Evolutionary conservation across 2,329 filamentous ascomycete genomes (phyloP).

Genomic region (Arthrinium puccinioides): DNA sequence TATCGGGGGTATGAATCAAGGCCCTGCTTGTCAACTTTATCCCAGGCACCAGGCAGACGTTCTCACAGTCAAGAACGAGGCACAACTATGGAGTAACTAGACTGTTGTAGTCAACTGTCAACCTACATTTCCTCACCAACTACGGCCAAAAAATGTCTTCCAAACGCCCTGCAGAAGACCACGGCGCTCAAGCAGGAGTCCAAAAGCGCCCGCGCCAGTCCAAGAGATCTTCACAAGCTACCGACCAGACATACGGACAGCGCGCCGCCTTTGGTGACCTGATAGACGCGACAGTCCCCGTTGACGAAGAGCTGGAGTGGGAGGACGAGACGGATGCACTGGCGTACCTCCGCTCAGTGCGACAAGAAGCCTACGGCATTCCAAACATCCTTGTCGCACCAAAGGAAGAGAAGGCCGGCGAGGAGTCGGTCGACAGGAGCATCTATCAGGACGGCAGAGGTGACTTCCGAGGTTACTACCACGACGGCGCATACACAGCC

Average conservation of each 20-base stretch:
- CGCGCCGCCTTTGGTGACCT: slow-evolving; percentile 52
- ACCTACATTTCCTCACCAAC: no score
- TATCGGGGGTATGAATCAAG: no score
- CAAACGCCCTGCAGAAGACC: slow-evolving; percentile 17
- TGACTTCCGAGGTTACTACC: slow-evolving; percentile 59
- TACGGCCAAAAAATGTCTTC: no score
- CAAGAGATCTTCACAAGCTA: slow-evolving; percentile 5
- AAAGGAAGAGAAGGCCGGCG: slow-evolving; percentile 23
- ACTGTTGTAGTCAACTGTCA: no score
- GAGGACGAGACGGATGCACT: slow-evolving; percentile 49
- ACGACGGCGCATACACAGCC: slow-evolving; percentile 73
- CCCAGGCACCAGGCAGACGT: no score
- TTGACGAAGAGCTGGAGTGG: slow-evolving; percentile 43
- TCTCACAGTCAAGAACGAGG: no score
- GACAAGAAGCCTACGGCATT: slow-evolving; percentile 65
- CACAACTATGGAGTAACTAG: no score
- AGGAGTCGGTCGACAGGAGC: slow-evolving; percentile 27
- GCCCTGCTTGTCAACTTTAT: no score
- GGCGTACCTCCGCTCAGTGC: slow-evolving; percentile 51
- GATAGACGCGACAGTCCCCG: slow-evolving; percentile 27
- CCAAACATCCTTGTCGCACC: slow-evolving; percentile 65
- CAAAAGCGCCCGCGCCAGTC: slow-evolving; percentile 10
- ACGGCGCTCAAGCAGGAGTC: slow-evolving; percentile 10
- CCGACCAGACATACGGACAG: slow-evolving; percentile 49
- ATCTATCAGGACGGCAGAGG: slow-evolving; percentile 42